A percentile compares a stretch with the other conserved stretches of the same genome.
Conservation (phyloP, 1,139 yeast genomes). For the Protomyces gravidus region DNA sequence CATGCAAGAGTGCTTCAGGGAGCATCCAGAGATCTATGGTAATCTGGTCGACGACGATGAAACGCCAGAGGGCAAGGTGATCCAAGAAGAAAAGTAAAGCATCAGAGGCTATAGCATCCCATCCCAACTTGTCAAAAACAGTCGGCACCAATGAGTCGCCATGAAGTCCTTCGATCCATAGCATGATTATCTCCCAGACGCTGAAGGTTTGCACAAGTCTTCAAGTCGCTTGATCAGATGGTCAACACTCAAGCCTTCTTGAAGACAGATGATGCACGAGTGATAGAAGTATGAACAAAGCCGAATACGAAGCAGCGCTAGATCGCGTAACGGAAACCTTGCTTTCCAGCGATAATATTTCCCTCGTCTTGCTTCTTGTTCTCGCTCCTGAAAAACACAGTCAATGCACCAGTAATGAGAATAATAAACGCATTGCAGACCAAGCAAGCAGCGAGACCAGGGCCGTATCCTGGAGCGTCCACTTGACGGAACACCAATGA, state of each 20-base stretch:
- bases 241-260: too few species aligned
- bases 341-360: background rate
- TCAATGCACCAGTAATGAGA: background rate
- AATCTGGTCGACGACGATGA: slow-evolving; percentile 39
- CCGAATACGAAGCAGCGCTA: too few species aligned
- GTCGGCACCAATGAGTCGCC: too few species aligned
- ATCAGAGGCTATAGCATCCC: too few species aligned
- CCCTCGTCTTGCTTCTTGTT: background rate
- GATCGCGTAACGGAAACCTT: background rate
- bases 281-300: too few species aligned
- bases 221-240: too few species aligned
- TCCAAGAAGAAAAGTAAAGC: background rate
- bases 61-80: slow-evolving; percentile 26
- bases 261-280: too few species aligned
- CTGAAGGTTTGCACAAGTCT: too few species aligned
- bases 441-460: background rate
- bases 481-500: background rate
- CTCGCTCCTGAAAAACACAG: background rate
- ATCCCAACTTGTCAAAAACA: too few species aligned
- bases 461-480: background rate
- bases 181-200: too few species aligned
- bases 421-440: background rate
- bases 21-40: slow-evolving; percentile 88
- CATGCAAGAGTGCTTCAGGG: slow-evolving; percentile 94
- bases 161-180: too few species aligned